These are phyloP conservation scores for Smittium culicis DNA, from an alignment of 371 early-diverging fungal genomes.

Conservation along the genomic window DNA sequence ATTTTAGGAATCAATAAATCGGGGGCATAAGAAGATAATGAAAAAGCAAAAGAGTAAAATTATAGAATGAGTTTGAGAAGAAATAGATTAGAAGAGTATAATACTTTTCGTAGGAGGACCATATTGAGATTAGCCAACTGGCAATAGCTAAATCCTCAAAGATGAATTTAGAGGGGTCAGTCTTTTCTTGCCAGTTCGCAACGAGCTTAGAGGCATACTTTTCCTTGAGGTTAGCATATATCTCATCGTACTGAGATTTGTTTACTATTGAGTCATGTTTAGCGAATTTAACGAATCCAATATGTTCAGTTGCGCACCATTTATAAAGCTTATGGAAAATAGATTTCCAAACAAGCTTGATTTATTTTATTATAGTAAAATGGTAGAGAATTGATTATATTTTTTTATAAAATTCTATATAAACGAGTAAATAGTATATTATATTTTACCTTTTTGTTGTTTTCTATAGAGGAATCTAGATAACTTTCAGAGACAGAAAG, in stretches of 20 bases:
- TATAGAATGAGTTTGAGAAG: too few species aligned
- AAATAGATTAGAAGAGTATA: too few species aligned
- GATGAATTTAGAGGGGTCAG: conserved; percentile 70
- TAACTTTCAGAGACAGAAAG: neutral
- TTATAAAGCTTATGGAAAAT: conserved; percentile 41
- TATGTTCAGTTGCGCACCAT: conserved; percentile 54
- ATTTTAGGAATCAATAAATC: too few species aligned
- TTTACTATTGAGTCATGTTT: conserved; percentile 54
- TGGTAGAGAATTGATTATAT: too few species aligned
- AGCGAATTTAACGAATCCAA: conserved; percentile 61
- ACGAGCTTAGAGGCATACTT: conserved; percentile 45
- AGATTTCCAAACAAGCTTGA: neutral
- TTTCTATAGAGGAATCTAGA: neutral
- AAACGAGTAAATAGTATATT: neutral
- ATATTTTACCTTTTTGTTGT: neutral
- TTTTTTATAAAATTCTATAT: too few species aligned
- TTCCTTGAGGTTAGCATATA: conserved; percentile 47
- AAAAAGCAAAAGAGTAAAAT: too few species aligned
- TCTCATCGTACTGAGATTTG: conserved; percentile 45
- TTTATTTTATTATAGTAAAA: too few species aligned
- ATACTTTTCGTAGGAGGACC: conserved; percentile 36
- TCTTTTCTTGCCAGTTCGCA: conserved; percentile 56
- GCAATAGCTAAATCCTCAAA: conserved; percentile 78
- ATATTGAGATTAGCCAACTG: conserved; percentile 59
- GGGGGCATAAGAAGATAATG: too few species aligned